Conservation (phyloP, 106 monocot genomes). For the Amphibolis antarctica region DNA sequence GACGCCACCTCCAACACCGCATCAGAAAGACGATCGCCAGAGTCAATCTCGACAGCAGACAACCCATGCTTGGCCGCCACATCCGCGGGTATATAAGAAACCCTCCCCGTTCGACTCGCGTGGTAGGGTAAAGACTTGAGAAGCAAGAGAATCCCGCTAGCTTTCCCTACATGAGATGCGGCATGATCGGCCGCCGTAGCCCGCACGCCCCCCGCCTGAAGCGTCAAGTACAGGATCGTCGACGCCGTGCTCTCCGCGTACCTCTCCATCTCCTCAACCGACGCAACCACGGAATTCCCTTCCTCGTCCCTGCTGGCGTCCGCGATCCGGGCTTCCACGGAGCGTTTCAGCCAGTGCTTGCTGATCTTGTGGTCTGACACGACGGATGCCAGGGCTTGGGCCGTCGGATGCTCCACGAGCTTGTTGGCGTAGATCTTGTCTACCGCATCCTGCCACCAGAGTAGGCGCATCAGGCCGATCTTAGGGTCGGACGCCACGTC, state of each 20-base stretch:
- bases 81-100: slow-evolving; percentile 56
- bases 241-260: slow-evolving; percentile 78
- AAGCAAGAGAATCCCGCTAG: slow-evolving; percentile 66
- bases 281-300: slow-evolving; percentile 20
- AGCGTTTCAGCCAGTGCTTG: slow-evolving; percentile 80
- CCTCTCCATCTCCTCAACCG: slow-evolving; percentile 46
- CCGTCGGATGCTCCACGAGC: slow-evolving; percentile 65
- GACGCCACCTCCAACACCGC: slow-evolving; percentile 72
- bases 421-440: slow-evolving; percentile 55
- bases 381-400: slow-evolving; percentile 59
- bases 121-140: slow-evolving; percentile 84
- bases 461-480: slow-evolving; percentile 83
- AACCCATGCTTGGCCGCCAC: slow-evolving; percentile 59
- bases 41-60: slow-evolving; percentile 45
- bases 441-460: slow-evolving; percentile 87
- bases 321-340: slow-evolving; percentile 64
- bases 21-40: slow-evolving; percentile 39
- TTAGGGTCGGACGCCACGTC: slow-evolving; percentile 73
- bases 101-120: slow-evolving; percentile 33
- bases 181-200: slow-evolving; percentile 82
- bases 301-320: slow-evolving; percentile 62
- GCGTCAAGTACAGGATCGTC: slow-evolving; percentile 65
- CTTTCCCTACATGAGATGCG: slow-evolving; percentile 90
- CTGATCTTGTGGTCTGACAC: slow-evolving; percentile 56
- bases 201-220: slow-evolving; percentile 71